These are phyloP conservation scores for Neckera pumila DNA, from an alignment of 225 moss, liverwort and hornwort genomes.

Conservation along the genomic window DNA sequence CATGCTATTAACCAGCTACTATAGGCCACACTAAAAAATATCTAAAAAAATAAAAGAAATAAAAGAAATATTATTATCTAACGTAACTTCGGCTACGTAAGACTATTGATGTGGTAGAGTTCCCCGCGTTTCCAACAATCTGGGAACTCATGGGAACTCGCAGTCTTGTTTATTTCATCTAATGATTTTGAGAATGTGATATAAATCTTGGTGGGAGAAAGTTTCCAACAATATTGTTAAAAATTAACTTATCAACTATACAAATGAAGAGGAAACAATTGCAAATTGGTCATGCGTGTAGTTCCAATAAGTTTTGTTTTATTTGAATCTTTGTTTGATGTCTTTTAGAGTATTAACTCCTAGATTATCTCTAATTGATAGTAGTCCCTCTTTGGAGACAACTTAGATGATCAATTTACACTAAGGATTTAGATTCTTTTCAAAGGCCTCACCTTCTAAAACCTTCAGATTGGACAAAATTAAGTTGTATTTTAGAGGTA, in stretches of 20 bases:
- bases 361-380: background rate
- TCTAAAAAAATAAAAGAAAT: no score
- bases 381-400: background rate
- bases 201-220: background rate
- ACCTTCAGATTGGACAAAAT: rapidly evolving
- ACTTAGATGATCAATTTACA: background rate
- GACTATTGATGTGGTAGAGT: no score
- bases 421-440: background rate
- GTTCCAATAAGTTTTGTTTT: background rate
- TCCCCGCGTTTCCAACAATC: no score
- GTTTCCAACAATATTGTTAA: background rate
- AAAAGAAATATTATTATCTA: no score
- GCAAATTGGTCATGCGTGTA: rapidly evolving
- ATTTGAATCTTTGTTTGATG: background rate
- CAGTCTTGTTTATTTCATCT: no score
- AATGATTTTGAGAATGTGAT: background rate
- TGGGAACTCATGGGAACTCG: no score
- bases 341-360: background rate
- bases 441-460: background rate
- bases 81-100: no score
- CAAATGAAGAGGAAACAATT: background rate
- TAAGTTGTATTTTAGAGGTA: background rate
- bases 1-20: no score
- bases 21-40: no score
- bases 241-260: background rate